phyloP scores from a whole-genome alignment of 805 yeast species.

The Wickerhamiella nectarea region DNA sequence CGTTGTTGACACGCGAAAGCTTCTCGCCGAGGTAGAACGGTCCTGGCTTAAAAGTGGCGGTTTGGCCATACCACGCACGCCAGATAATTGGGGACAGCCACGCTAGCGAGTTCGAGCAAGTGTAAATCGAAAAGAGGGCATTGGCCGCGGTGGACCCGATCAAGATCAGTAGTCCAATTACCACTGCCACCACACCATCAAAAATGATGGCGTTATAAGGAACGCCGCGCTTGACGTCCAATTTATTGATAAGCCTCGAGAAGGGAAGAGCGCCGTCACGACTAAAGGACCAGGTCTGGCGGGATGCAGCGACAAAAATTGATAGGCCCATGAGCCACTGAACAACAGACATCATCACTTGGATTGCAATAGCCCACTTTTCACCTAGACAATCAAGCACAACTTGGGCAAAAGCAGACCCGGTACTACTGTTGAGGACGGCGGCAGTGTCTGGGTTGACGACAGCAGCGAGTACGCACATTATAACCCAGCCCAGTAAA shows the following conservation, averaged over 20 bases:
- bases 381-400: constrained; percentile 49
- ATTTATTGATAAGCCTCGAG: constrained; percentile 40
- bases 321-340: constrained; percentile 58
- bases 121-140: constrained; percentile 53
- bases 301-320: constrained; percentile 46
- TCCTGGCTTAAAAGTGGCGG: constrained; percentile 43
- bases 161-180: constrained; percentile 44
- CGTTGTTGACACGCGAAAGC: constrained; percentile 33
- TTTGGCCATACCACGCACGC: constrained; percentile 33
- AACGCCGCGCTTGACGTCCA: constrained; percentile 41
- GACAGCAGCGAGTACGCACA: constrained; percentile 38
- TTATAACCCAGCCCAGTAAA: constrained; percentile 43
- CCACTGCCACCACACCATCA: constrained; percentile 36
- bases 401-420: constrained; percentile 55
- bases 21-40: constrained; percentile 47
- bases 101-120: constrained; percentile 49
- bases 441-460: constrained; percentile 34
- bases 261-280: constrained; percentile 66
- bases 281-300: constrained; percentile 65
- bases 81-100: constrained; percentile 50
- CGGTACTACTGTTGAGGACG: constrained; percentile 35
- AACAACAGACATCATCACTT: constrained; percentile 43
- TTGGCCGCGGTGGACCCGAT: constrained; percentile 47
- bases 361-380: constrained; percentile 50
- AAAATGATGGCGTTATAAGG: constrained; percentile 53